Evolutionary conservation across 768 basidiomycete genomes (phyloP).

Genomic region (Lepiota venenata): DNA sequence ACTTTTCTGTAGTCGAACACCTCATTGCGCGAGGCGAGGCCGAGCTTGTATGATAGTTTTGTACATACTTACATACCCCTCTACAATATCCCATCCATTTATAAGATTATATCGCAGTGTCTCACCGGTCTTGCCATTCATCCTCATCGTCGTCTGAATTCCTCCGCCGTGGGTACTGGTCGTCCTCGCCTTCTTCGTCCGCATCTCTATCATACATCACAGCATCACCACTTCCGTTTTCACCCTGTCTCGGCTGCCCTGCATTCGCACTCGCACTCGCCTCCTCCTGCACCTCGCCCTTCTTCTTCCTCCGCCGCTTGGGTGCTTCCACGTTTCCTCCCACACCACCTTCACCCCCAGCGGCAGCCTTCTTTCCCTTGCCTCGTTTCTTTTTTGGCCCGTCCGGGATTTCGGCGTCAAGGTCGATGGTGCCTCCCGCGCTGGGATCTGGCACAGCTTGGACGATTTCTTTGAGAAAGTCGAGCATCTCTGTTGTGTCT

Average conservation of each 20-base stretch:
- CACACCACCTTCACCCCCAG: conserved; percentile 22
- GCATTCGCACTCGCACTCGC: conserved; percentile 7
- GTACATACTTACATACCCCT: not conserved
- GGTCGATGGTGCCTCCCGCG: conserved; percentile 72
- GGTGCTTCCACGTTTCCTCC: conserved; percentile 32
- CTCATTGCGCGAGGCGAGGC: conserved; percentile 70
- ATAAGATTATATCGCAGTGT: not conserved
- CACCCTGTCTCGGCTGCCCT: conserved; percentile 4
- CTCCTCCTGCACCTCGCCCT: conserved; percentile 27
- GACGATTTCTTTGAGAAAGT: conserved; percentile 93
- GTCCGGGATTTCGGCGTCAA: conserved; percentile 58
- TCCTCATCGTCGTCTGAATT: conserved; percentile 10
- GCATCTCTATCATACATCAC: conserved; percentile 7
- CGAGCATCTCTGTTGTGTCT: conserved; percentile 82
- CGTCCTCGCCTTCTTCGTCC: conserved; percentile 7
- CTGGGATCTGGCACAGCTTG: conserved; percentile 85
- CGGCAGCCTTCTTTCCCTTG: conserved; percentile 44
- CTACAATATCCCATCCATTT: not conserved
- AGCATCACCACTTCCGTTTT: conserved; percentile 11
- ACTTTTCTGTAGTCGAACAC: conserved; percentile 74
- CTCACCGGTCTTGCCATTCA: conserved; percentile 1
- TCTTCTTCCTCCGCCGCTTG: conserved; percentile 52
- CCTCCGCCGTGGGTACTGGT: not conserved
- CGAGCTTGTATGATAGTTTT: conserved; percentile 59
- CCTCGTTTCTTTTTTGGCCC: conserved; percentile 53